phyloP scores from a whole-genome alignment of 106 monocot genomes.

The Allium cepa region DNA sequence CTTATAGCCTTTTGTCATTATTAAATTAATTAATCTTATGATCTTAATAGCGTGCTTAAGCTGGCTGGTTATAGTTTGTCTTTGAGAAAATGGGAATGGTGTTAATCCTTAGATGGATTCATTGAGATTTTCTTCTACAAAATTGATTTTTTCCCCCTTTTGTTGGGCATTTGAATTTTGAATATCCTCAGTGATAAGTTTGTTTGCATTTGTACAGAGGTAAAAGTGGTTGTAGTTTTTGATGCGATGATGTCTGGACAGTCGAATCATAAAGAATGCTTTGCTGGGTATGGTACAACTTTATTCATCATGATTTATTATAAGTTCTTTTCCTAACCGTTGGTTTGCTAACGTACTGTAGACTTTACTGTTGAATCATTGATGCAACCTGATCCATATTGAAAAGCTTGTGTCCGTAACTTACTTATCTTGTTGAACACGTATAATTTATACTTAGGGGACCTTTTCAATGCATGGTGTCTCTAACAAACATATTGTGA shows the following conservation, averaged over 20 bases:
- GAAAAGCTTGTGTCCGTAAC: too few species aligned
- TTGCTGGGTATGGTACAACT: constrained; percentile 51
- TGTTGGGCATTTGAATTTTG: not conserved
- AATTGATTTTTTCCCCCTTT: not conserved
- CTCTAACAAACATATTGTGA: too few species aligned
- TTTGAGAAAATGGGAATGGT: not conserved
- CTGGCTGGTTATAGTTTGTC: not conserved
- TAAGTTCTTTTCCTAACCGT: too few species aligned
- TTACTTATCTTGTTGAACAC: too few species aligned
- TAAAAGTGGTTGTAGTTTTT: constrained; percentile 90
- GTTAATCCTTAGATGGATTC: not conserved
- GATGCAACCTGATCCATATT: too few species aligned
- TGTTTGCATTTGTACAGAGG: constrained; percentile 44
- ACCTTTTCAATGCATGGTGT: too few species aligned
- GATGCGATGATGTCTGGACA: constrained; percentile 83
- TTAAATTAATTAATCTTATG: too few species aligned
- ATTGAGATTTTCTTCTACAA: not conserved
- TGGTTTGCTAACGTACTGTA: too few species aligned
- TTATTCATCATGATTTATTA: too few species aligned
- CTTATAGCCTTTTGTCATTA: too few species aligned
- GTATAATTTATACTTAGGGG: too few species aligned
- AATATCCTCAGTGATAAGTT: not conserved
- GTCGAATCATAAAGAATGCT: constrained; percentile 68
- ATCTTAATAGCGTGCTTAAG: not conserved
- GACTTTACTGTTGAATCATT: too few species aligned